phyloP scores from a whole-genome alignment of 768 basidiomycete genomes.

The Tricholoma sp. region DNA sequence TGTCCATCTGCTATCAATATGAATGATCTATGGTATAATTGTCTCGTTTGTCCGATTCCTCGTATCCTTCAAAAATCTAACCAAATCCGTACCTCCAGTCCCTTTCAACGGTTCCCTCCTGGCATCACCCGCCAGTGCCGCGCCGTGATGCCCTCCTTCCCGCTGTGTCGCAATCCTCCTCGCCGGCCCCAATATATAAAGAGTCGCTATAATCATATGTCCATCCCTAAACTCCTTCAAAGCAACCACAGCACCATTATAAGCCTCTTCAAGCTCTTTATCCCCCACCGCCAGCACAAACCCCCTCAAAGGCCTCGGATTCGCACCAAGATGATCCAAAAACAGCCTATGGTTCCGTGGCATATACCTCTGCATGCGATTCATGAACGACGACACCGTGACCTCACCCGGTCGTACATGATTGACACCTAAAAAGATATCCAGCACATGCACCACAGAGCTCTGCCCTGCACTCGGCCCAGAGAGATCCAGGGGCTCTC shows the following conservation, averaged over 20 bases:
- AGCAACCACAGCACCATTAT: slow-evolving; percentile 61
- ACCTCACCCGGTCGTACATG: slow-evolving; percentile 30
- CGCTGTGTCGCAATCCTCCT: slow-evolving; percentile 26
- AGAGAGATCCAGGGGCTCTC: slow-evolving; percentile 52
- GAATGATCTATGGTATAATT: slow-evolving; percentile 16
- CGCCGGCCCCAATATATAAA: slow-evolving; percentile 78
- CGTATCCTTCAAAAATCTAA: slow-evolving; percentile 71
- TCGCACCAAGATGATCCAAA: slow-evolving; percentile 58
- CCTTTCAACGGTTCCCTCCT: slow-evolving; percentile 46
- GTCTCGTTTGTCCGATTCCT: slow-evolving; percentile 62
- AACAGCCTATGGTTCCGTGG: slow-evolving; percentile 76
- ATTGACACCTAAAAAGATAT: slow-evolving; percentile 70
- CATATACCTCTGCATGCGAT: slow-evolving; percentile 82
- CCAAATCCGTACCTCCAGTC: slow-evolving; percentile 78
- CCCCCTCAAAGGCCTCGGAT: slow-evolving; percentile 56
- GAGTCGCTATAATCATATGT: slow-evolving; percentile 71
- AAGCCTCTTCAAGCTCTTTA: slow-evolving; percentile 42
- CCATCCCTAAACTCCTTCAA: slow-evolving; percentile 75
- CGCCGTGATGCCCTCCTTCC: slow-evolving; percentile 13
- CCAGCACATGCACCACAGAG: slow-evolving; percentile 69
- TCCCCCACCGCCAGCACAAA: slow-evolving; percentile 41
- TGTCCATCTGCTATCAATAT: too few relatives aligned
- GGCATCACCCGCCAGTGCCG: too few relatives aligned
- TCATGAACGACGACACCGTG: slow-evolving; percentile 63
- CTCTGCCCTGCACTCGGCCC: slow-evolving; percentile 87